phyloP scores from a whole-genome alignment of 2,329 filamentous ascomycete genomes.

The Mollisia scopiformis region DNA sequence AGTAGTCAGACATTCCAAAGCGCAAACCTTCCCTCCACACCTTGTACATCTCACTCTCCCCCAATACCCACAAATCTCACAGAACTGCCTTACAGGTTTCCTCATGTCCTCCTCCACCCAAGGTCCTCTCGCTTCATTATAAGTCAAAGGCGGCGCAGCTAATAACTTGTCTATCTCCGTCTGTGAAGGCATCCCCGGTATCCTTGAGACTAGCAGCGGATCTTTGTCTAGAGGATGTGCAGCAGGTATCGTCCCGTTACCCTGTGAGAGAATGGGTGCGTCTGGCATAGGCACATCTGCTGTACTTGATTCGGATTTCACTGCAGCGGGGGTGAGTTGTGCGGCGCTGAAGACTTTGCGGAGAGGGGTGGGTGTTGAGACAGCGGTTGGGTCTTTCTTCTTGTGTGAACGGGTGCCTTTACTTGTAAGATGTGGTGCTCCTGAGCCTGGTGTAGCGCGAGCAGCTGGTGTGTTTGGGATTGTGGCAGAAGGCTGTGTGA shows the following conservation, averaged over 20 bases:
- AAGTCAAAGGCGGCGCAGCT: slow-evolving; percentile 66
- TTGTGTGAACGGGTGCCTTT: slow-evolving; percentile 33
- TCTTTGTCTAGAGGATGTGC: slow-evolving; percentile 55
- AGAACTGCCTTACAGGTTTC: slow-evolving; percentile 69
- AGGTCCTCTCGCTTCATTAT: slow-evolving; percentile 61
- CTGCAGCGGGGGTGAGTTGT: slow-evolving; percentile 12
- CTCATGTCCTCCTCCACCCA: slow-evolving; percentile 44
- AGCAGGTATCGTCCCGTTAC: slow-evolving; percentile 16
- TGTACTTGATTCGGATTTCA: slow-evolving; percentile 37
- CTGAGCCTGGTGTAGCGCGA: slow-evolving; percentile 29
- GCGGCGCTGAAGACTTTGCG: slow-evolving; percentile 22
- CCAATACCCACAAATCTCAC: slow-evolving; percentile 83
- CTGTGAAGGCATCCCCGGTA: slow-evolving; percentile 61
- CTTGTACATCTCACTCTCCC: slow-evolving; percentile 75
- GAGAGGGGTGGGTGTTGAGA: slow-evolving; percentile 19
- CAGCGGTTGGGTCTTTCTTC: slow-evolving; percentile 30
- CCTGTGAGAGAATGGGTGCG: slow-evolving; percentile 29
- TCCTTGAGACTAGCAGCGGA: slow-evolving; percentile 58
- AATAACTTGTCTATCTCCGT: slow-evolving; percentile 68
- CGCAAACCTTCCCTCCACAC: slow-evolving; percentile 79
- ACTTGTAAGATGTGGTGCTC: slow-evolving; percentile 26
- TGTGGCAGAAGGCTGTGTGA: slow-evolving; percentile 32
- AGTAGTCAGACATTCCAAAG: slow-evolving; percentile 71
- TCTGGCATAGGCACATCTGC: slow-evolving; percentile 41
- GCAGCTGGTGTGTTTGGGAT: slow-evolving; percentile 14